Evolutionary conservation across 768 basidiomycete species (phyloP), one percentile per base, ranked within the genome.

Genomic region (Leccinum incarnatum): DNA sequence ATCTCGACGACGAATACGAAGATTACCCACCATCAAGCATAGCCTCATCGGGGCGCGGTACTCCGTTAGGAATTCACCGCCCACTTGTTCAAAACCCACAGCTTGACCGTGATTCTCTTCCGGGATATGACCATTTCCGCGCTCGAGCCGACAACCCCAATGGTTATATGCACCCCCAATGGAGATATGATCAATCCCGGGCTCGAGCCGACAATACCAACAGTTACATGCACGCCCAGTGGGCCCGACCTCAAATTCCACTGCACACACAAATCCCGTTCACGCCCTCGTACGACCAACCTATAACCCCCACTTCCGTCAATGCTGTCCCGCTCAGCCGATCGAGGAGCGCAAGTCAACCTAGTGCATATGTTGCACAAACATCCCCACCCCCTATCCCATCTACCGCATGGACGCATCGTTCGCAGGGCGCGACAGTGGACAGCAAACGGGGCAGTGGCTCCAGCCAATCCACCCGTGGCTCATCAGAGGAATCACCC

Each of bases 401-500:
- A 32, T 73, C 80, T 37, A 70, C 74, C 17, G 72, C 79, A 29
- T 86, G 87, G 86, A 69, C 66, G 23, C 77, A 78, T 53, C 76
- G 78, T 57, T 74, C 76, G 46, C 79, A 74, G 62, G 72, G 74
- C 42, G 74, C 79, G 56, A 67, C 72, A 27, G 64, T 56, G 5
- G 78, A 73, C 53, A 81, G 78, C 65, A 93, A 93, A 72, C 84
- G 92, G 37, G 92, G 89, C 32, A 93, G 91, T 62, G 88, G 89
- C 12, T 91, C 89, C 37, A 93, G 91, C 66, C 85, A 91, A 69
- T 91, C 89, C 12, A 92, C 91, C 10, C 69, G 53, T 47, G 87
- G 83, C 64, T 91, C 88, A 70, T 91, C 91, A 12, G 89, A 92
- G 65, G 91, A 89, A 63, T 93, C 91, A 48, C 89, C 91, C 19